Conservation (phyloP, 2,329 filamentous ascomycete genomes). For the Graphilbum fragrans region DNA sequence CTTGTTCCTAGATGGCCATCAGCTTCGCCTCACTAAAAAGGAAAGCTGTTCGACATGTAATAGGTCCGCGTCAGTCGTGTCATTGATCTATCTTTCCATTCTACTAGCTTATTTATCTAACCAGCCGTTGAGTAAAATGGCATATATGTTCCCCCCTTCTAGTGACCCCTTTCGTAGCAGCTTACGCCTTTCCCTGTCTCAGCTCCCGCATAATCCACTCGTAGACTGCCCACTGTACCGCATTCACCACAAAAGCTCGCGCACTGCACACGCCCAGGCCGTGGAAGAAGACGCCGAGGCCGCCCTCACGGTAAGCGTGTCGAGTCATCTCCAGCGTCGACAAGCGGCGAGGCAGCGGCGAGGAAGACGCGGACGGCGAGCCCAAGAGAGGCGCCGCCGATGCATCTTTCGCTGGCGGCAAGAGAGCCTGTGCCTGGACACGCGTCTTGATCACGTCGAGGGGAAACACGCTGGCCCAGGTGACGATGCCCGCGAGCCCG, state of each 20-base stretch:
- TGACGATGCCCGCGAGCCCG: conserved; percentile 74
- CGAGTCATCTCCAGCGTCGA: conserved; percentile 52
- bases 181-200: background rate
- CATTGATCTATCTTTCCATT: too few relatives aligned
- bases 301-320: conserved; percentile 53
- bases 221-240: conserved; percentile 84
- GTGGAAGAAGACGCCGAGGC: conserved; percentile 53
- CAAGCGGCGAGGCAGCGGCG: conserved; percentile 15
- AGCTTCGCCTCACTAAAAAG: too few relatives aligned
- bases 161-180: background rate
- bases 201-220: conserved; percentile 69
- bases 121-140: too few relatives aligned
- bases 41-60: too few relatives aligned
- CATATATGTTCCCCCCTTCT: background rate
- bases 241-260: conserved; percentile 85
- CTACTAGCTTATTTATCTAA: too few relatives aligned
- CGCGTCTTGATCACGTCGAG: conserved; percentile 87
- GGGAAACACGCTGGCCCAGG: conserved; percentile 85
- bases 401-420: conserved; percentile 10
- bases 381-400: conserved; percentile 20
- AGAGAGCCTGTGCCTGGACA: conserved; percentile 59
- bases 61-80: too few relatives aligned
- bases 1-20: too few relatives aligned
- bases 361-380: conserved; percentile 4
- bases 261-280: conserved; percentile 72